phyloP scores from a whole-genome alignment of 352 stramenopile genomes.

The Phytophthora boehmeriae region DNA sequence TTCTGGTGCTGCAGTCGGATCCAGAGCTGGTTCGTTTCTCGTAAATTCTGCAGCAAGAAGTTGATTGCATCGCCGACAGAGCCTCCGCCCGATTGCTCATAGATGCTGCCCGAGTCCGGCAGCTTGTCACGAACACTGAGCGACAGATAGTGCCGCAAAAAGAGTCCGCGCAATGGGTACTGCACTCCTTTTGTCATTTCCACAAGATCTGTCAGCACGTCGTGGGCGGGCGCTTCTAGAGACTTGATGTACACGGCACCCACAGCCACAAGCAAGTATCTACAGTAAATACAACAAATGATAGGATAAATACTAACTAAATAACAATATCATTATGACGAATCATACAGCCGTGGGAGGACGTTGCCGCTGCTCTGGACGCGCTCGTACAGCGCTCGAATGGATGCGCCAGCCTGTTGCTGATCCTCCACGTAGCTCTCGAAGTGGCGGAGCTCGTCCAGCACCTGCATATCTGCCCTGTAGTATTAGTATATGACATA shows the following conservation, averaged over 20 bases:
- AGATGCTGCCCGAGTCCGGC: slow-evolving; percentile 80
- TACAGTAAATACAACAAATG: slow-evolving; percentile 17
- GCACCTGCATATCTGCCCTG: slow-evolving; percentile 75
- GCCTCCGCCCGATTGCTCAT: slow-evolving; percentile 76
- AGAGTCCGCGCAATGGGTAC: slow-evolving; percentile 97
- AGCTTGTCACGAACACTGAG: slow-evolving; percentile 94
- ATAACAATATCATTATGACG: neutral
- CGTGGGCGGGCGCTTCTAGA: slow-evolving; percentile 69
- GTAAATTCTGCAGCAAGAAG: slow-evolving; percentile 97
- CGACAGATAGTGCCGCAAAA: slow-evolving; percentile 97
- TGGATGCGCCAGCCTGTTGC: slow-evolving; percentile 74
- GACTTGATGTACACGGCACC: slow-evolving; percentile 95
- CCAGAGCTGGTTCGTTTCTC: slow-evolving; percentile 99
- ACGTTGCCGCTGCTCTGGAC: slow-evolving; percentile 96
- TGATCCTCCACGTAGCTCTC: slow-evolving; percentile 94
- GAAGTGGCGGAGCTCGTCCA: slow-evolving; percentile 95
- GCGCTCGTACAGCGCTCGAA: slow-evolving; percentile 95
- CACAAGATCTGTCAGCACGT: slow-evolving; percentile 98
- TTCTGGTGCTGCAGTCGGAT: slow-evolving; percentile 97
- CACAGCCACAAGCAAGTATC: slow-evolving; percentile 97
- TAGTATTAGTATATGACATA: neutral
- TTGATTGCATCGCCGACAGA: slow-evolving; percentile 91
- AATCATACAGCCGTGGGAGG: slow-evolving; percentile 89
- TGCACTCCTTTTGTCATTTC: slow-evolving; percentile 99
- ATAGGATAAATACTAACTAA: neutral